Evolutionary conservation across 768 basidiomycete genomes (phyloP).

Genomic region (Suillus subalutaceus): DNA sequence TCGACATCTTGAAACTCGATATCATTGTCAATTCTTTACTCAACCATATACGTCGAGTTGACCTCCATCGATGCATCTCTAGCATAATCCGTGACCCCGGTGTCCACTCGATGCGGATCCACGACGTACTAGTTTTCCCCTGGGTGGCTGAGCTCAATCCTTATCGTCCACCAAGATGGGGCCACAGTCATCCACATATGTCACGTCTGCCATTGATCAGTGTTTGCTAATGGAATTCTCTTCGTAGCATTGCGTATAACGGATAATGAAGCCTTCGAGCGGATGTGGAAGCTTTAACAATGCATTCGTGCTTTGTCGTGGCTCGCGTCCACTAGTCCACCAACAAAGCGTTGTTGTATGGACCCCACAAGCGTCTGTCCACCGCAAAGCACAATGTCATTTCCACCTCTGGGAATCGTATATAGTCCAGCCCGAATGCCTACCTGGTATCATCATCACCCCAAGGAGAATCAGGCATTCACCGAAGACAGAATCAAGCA

Average conservation of each 20-base stretch:
- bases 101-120: background rate
- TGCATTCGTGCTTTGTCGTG: slow-evolving; percentile 1
- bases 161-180: background rate
- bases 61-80: background rate
- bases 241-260: background rate
- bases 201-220: background rate
- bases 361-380: background rate
- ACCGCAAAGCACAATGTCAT: too few species aligned
- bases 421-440: too few species aligned
- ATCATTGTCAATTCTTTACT: too few species aligned
- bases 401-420: too few species aligned
- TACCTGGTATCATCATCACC: too few species aligned
- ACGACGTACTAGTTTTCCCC: background rate
- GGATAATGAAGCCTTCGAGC: background rate
- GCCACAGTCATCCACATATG: background rate
- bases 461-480: too few species aligned
- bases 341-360: slow-evolving; percentile 5
- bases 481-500: too few species aligned
- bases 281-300: background rate
- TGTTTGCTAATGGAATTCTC: background rate
- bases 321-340: background rate
- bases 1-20: background rate
- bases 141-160: background rate
- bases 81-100: background rate
- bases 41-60: background rate